A percentile compares a stretch with the other conserved stretches of the same genome.
Evolutionary conservation across 768 basidiomycete species (phyloP).

Genomic region (Mycena latifolia): DNA sequence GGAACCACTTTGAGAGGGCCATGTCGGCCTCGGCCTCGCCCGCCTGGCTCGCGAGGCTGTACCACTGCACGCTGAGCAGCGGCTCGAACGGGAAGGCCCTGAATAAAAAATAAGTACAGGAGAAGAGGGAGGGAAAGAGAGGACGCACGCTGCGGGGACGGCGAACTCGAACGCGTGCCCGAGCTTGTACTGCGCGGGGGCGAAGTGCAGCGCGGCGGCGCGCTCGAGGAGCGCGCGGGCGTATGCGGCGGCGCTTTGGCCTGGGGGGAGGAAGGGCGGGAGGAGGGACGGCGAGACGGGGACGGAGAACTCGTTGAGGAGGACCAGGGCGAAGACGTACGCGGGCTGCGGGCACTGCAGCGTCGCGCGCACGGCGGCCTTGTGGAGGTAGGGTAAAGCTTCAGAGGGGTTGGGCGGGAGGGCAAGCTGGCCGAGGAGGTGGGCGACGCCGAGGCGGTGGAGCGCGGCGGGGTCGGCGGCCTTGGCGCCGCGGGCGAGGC

Average conservation of each 20-base stretch:
- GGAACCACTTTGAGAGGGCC: slow-evolving; percentile 97
- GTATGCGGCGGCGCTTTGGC: slow-evolving; percentile 60
- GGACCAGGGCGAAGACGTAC: slow-evolving; percentile 89
- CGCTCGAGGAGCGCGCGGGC: slow-evolving; percentile 85
- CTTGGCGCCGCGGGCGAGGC: slow-evolving; percentile 87
- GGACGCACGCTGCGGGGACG: slow-evolving; percentile 61
- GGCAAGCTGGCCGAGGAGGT: slow-evolving; percentile 89
- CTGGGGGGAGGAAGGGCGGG: slow-evolving; percentile 64
- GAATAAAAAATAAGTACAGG: too few species aligned
- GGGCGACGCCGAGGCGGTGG: slow-evolving; percentile 89
- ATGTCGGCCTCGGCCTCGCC: slow-evolving; percentile 96
- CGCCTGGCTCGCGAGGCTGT: slow-evolving; percentile 83
- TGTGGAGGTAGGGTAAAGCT: not conserved
- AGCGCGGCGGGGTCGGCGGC: slow-evolving; percentile 58
- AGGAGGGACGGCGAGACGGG: slow-evolving; percentile 51
- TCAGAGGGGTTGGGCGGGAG: not conserved
- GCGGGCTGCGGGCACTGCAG: slow-evolving; percentile 89
- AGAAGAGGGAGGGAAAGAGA: not conserved
- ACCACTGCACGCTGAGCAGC: slow-evolving; percentile 91
- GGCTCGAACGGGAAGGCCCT: slow-evolving; percentile 83
- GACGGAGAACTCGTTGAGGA: slow-evolving; percentile 87
- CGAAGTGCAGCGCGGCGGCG: slow-evolving; percentile 87
- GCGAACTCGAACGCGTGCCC: slow-evolving; percentile 96
- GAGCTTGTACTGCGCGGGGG: slow-evolving; percentile 92
- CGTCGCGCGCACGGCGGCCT: slow-evolving; percentile 81